A percentile compares a stretch with the other conserved stretches of the same genome.
Conservation (phyloP, 768 basidiomycete species). For the Filobasidium wieringae region DNA sequence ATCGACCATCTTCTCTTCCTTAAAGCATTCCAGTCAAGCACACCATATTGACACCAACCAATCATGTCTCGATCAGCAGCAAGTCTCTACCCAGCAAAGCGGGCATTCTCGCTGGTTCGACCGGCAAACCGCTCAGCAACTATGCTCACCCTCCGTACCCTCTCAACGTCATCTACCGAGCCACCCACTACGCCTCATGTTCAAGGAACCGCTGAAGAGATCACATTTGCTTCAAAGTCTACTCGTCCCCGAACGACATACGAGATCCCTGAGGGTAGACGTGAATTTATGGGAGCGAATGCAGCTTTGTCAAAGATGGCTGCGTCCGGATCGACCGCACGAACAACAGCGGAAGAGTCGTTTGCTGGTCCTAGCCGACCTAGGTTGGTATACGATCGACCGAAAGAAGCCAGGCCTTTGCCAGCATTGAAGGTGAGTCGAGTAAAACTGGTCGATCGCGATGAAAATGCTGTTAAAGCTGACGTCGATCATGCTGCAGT, state of each 20-base stretch:
- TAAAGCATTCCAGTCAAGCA: too few species aligned
- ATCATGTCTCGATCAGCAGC: too few species aligned
- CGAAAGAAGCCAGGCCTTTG: constrained; percentile 25
- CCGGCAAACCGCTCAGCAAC: too few species aligned
- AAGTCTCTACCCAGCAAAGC: too few species aligned
- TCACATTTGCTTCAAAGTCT: background rate
- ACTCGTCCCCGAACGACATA: background rate
- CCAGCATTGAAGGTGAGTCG: constrained; percentile 26
- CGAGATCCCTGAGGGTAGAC: background rate
- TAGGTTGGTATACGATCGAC: constrained; percentile 31
- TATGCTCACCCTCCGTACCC: too few species aligned
- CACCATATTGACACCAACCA: too few species aligned
- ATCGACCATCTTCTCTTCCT: too few species aligned
- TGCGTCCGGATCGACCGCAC: background rate
- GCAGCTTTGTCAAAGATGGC: background rate
- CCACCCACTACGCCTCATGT: too few species aligned
- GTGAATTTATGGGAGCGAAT: background rate
- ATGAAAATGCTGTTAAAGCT: background rate
- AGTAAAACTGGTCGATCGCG: background rate
- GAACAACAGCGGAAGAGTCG: constrained; percentile 3
- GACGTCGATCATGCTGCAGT: background rate
- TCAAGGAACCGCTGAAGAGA: too few species aligned
- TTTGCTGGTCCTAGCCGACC: constrained; percentile 34
- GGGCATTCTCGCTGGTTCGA: too few species aligned
- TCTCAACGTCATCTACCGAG: too few species aligned